Conservation (phyloP, 2,329 filamentous ascomycete genomes). For the Didymellaceae sp. region DNA sequence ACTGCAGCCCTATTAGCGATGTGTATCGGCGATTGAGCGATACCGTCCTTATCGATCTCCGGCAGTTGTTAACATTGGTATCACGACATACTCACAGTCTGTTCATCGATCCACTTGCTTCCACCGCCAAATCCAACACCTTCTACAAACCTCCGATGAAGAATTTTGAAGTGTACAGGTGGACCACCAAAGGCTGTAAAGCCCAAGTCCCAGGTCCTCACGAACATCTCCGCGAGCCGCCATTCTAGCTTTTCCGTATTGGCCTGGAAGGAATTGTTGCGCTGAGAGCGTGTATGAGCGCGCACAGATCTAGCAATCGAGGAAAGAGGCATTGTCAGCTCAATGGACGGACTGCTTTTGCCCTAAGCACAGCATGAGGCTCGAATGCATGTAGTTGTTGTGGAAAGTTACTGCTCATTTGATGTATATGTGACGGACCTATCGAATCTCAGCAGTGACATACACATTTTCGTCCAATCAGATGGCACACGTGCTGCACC, state of each 20-base stretch:
- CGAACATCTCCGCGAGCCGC: constrained; percentile 36
- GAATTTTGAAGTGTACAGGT: constrained; percentile 73
- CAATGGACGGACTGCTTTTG: background rate
- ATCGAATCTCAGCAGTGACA: background rate
- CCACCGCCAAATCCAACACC: constrained; percentile 56
- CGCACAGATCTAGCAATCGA: constrained; percentile 20
- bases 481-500: background rate
- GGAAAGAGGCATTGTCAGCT: constrained; percentile 6
- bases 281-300: constrained; percentile 16
- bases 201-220: constrained; percentile 63
- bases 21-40: too few species aligned
- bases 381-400: background rate
- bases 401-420: background rate
- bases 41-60: too few species aligned
- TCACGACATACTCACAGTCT: constrained; percentile 66
- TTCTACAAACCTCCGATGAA: constrained; percentile 67
- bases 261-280: constrained; percentile 23
- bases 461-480: background rate
- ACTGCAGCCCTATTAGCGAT: too few species aligned
- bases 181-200: constrained; percentile 72
- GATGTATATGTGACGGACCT: background rate
- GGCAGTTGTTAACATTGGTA: too few species aligned
- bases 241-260: constrained; percentile 30
- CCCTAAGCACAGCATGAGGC: too few species aligned
- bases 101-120: constrained; percentile 71